Evolutionary conservation across 768 basidiomycete genomes (phyloP), one percentile per base, ranked within the genome.

Genomic region (Psilocybe sp.): DNA sequence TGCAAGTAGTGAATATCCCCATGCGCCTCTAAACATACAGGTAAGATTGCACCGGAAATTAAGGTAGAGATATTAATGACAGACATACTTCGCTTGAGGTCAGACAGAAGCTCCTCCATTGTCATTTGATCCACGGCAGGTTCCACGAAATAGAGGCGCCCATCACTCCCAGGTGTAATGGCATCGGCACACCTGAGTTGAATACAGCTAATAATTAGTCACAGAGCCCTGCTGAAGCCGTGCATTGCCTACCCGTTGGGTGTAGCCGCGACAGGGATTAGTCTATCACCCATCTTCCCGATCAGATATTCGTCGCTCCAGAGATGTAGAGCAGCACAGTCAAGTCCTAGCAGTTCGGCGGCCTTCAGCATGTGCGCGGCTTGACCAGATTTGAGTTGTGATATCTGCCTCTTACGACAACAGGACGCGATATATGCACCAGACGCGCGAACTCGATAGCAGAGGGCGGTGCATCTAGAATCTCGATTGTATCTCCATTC

Each of bases 191-290:
- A 80, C 16, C 90, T 90, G 57, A 39, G 45, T 19, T 40, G 23
- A 45, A 55, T 55, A 28, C 23, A 28, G 18, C 9, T 42, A 50
- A 50, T 58, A 16, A 40, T 3, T 15, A 37, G 8, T 13, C 11
- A 5, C n/a, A 14, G n/a, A 16, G 28, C 36, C 34, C 19, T 18
- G 10, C 34, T 20, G 42, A 48, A 15, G 6, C 16, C 19, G 18
- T 4, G 35, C 12, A 35, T 19, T 28, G 51, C 77, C 55, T 54
- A 92, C 92, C 92, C 92, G 53, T 92, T 81, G 0, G 92, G 89
- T 5, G 92, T 94, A 37, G 87, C 75, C 1, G 92, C 89, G 28
- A 95, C 81, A 6, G 87, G 86, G 35, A 94, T 76, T 31, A 55
- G 46, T 20, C 64, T 65, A 4, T 78, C 66, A 3, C 76, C 81